phyloP scores from a whole-genome alignment of 495 filamentous ascomycete genomes.

The Apiosordaria backusii region DNA sequence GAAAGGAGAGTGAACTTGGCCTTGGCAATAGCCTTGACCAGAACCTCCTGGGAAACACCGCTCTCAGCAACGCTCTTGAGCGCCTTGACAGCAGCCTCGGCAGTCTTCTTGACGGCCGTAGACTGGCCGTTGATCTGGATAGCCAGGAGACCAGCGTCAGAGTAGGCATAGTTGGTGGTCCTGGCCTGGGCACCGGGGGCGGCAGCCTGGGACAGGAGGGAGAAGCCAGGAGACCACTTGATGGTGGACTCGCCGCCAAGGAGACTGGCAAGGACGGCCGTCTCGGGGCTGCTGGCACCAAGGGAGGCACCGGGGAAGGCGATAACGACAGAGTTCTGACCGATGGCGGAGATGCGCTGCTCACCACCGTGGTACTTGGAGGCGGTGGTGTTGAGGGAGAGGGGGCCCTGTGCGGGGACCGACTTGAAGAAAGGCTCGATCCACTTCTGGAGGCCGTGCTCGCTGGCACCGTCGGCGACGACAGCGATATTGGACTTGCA shows the following conservation, averaged over 20 bases:
- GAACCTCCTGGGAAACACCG: constrained; percentile 71
- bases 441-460: constrained; percentile 81
- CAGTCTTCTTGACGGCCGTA: constrained; percentile 54
- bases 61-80: constrained; percentile 76
- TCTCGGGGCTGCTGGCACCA: constrained; percentile 79
- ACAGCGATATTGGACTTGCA: constrained; percentile 85
- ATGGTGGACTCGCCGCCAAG: constrained; percentile 86
- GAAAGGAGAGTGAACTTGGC: constrained; percentile 94
- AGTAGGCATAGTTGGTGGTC: constrained; percentile 80
- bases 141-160: constrained; percentile 85
- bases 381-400: constrained; percentile 39
- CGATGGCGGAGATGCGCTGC: constrained; percentile 75
- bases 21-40: constrained; percentile 85
- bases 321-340: constrained; percentile 74
- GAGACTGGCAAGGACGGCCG: constrained; percentile 80
- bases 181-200: constrained; percentile 62
- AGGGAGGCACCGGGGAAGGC: constrained; percentile 88
- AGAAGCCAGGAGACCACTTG: constrained; percentile 95
- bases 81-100: constrained; percentile 66
- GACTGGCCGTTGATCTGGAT: constrained; percentile 74
- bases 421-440: constrained; percentile 80
- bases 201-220: constrained; percentile 74
- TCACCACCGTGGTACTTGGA: constrained; percentile 93
- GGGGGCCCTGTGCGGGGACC: constrained; percentile 40
- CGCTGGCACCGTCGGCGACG: constrained; percentile 80